These are phyloP conservation scores for Ceratonia siliqua DNA, from an alignment of 306 rosid genomes.

Conservation along the genomic window DNA sequence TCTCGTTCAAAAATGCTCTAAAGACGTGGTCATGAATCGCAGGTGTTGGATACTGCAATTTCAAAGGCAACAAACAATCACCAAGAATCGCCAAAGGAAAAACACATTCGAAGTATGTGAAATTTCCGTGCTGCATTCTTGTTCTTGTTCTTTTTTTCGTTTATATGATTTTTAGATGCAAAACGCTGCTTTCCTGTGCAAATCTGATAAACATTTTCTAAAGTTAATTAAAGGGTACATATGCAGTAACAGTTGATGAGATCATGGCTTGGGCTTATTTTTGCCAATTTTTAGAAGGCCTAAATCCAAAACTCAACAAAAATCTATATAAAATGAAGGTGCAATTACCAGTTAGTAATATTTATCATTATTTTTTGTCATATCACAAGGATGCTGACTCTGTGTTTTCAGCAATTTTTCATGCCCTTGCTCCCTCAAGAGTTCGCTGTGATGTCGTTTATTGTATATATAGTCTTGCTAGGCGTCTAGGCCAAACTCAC, in stretches of 20 bases:
- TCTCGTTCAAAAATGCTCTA: neutral
- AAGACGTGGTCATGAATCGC: slow-evolving; percentile 30
- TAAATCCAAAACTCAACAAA: no score
- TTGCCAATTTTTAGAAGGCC: no score
- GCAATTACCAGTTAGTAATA: no score
- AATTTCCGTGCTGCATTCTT: neutral
- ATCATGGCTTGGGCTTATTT: no score
- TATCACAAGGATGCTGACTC: neutral
- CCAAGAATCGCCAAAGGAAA: slow-evolving; percentile 77
- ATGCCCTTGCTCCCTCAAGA: slow-evolving; percentile 73
- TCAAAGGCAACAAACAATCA: slow-evolving; percentile 72
- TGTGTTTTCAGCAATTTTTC: slow-evolving; percentile 70
- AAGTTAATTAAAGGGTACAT: neutral
- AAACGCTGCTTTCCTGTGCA: neutral
- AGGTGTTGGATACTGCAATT: slow-evolving; percentile 82
- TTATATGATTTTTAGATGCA: neutral
- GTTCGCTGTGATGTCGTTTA: slow-evolving; percentile 80
- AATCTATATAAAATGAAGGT: no score
- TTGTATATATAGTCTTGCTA: slow-evolving; percentile 68
- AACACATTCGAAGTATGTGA: slow-evolving; percentile 70
- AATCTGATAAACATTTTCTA: neutral
- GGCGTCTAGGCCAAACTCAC: slow-evolving; percentile 61
- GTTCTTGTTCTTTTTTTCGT: neutral
- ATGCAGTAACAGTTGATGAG: neutral
- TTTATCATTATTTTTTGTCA: neutral